These are phyloP conservation scores for Thecaphora thlaspeos DNA, from an alignment of 1,284 basidiomycete genomes.

Conservation along the genomic window DNA sequence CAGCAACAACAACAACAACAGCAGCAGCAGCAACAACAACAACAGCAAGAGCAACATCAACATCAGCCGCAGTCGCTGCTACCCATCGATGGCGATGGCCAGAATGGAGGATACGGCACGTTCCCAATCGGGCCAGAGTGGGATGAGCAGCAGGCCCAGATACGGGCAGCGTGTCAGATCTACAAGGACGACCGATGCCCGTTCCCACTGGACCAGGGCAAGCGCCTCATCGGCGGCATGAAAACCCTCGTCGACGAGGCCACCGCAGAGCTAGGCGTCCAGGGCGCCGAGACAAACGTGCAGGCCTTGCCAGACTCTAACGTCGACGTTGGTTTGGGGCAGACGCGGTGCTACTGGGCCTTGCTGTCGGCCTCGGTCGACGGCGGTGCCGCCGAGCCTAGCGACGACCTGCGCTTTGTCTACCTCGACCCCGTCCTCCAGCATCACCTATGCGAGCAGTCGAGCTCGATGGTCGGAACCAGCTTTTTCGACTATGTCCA, in stretches of 20 bases:
- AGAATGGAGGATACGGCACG: neutral
- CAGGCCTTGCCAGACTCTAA: constrained; percentile 6
- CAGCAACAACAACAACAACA: neutral
- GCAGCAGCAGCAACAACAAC: neutral
- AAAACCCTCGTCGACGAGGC: constrained; percentile 1
- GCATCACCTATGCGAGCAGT: constrained; percentile 73
- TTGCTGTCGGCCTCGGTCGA: constrained; percentile 23
- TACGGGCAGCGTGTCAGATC: constrained; percentile 14
- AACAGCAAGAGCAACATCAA: neutral
- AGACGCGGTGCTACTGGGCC: constrained; percentile 43
- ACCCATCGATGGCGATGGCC: neutral
- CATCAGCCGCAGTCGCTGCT: neutral
- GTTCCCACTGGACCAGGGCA: constrained; percentile 20
- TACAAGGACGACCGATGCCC: constrained; percentile 20
- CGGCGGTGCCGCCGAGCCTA: constrained; percentile 6
- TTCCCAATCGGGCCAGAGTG: neutral
- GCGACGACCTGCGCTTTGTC: constrained; percentile 71
- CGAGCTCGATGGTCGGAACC: constrained; percentile 69
- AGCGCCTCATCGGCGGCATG: constrained; percentile 15
- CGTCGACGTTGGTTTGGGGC: constrained; percentile 19
- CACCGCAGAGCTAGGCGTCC: neutral
- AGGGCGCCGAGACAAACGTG: neutral
- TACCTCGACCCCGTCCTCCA: constrained; percentile 85
- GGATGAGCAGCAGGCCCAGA: constrained; percentile 4
- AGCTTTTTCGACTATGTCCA: constrained; percentile 83